Conservation (phyloP, 2,329 filamentous ascomycete genomes). For the Aspergillus caelatus region DNA sequence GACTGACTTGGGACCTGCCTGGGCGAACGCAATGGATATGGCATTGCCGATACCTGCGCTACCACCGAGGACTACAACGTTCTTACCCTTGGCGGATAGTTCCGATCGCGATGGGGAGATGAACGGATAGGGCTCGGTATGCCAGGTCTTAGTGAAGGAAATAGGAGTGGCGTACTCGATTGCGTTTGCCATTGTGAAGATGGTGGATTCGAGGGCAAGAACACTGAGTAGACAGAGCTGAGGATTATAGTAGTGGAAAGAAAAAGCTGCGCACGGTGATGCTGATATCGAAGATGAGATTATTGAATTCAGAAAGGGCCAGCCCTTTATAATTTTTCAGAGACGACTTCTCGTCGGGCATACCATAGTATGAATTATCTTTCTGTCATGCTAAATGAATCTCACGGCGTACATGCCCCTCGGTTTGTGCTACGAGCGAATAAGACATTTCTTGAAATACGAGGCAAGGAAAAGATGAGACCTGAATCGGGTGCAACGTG, state of each 20-base stretch:
- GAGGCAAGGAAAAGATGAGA: background rate
- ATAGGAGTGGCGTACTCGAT: conserved; percentile 20
- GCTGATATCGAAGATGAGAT: too few species aligned
- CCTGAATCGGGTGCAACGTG: too few species aligned
- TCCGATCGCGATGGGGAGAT: conserved; percentile 33
- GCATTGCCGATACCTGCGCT: background rate
- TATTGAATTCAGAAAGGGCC: too few species aligned
- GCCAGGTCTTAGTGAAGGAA: conserved; percentile 37
- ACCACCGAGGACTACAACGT: background rate
- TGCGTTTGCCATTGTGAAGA: background rate
- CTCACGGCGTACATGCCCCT: too few species aligned
- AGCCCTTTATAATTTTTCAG: too few species aligned
- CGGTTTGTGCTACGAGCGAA: background rate
- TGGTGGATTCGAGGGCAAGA: background rate
- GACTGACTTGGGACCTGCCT: background rate
- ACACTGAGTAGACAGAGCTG: background rate
- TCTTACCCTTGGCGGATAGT: conserved; percentile 7
- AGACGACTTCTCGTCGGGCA: background rate
- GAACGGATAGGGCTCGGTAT: conserved; percentile 32
- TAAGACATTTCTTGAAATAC: background rate
- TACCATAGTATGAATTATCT: background rate
- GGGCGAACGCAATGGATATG: background rate
- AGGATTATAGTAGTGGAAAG: background rate
- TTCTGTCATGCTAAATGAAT: too few species aligned
- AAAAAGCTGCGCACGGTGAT: too few species aligned